These are phyloP conservation scores for Boletellus ananiceps DNA, from an alignment of 768 basidiomycete genomes.

Conservation along the genomic window DNA sequence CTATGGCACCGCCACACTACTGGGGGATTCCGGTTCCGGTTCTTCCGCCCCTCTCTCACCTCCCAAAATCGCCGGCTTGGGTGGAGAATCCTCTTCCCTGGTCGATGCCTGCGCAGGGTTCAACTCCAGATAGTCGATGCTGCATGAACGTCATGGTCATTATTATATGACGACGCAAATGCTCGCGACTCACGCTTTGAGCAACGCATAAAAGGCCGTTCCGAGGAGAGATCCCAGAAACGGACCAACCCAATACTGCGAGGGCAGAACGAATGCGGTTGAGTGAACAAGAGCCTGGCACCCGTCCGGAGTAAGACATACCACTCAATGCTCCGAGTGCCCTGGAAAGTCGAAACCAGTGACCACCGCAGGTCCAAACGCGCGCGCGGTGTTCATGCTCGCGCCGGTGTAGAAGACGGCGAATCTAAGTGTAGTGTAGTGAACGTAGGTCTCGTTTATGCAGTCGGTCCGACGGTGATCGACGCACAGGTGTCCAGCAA, in stretches of 20 bases:
- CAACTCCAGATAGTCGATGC: slow-evolving; percentile 27
- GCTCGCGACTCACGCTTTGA: slow-evolving; percentile 43
- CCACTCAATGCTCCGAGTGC: slow-evolving; percentile 54
- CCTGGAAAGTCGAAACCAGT: slow-evolving; percentile 45
- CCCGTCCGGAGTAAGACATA: slow-evolving; percentile 28
- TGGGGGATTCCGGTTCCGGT: background rate
- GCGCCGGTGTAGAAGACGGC: slow-evolving; percentile 62
- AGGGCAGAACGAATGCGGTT: background rate
- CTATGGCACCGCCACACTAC: background rate
- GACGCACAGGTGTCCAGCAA: slow-evolving; percentile 55
- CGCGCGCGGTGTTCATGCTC: slow-evolving; percentile 62
- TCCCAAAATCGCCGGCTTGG: slow-evolving; percentile 12
- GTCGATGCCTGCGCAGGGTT: slow-evolving; percentile 31
- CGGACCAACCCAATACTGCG: slow-evolving; percentile 69
- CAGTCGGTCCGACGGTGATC: background rate
- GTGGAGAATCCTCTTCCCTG: slow-evolving; percentile 24
- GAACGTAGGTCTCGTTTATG: background rate
- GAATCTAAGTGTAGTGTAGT: slow-evolving; percentile 40
- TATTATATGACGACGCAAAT: slow-evolving; percentile 1
- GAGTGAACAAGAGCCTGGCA: background rate
- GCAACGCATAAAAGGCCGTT: slow-evolving; percentile 49
- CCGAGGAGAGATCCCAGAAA: slow-evolving; percentile 61
- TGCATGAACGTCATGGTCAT: slow-evolving; percentile 4
- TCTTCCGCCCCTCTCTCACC: slow-evolving; percentile 1
- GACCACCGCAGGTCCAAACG: slow-evolving; percentile 67